phyloP scores from a whole-genome alignment of 345 rosid species.

The Corchorus capsularis region DNA sequence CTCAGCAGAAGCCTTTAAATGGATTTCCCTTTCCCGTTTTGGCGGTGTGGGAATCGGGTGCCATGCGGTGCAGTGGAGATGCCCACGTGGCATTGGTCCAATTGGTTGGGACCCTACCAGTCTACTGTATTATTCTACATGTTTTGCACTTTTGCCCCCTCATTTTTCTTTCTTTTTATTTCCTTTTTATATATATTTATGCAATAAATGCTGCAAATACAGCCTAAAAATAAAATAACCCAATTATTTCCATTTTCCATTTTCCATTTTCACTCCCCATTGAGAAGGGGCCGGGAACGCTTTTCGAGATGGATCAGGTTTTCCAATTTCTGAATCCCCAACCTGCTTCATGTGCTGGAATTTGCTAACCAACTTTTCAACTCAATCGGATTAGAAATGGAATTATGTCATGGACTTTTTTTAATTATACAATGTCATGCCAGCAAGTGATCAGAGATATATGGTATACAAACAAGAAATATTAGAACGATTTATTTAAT shows the following conservation, averaged over 20 bases:
- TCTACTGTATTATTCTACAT: constrained; percentile 16
- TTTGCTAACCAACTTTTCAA: constrained; percentile 14
- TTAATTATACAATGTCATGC: no score
- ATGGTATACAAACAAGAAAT: no score
- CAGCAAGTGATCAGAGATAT: no score
- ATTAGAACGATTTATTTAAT: no score
- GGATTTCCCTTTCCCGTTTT: constrained; percentile 9
- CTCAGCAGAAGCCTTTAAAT: constrained; percentile 39
- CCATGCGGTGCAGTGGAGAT: constrained; percentile 20
- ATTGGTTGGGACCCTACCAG: neutral
- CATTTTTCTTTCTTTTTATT: no score
- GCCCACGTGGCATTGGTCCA: constrained; percentile 17
- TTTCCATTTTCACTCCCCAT: neutral
- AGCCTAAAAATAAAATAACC: neutral
- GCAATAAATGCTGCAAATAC: constrained; percentile 2
- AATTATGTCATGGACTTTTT: no score
- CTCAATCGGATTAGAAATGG: no score
- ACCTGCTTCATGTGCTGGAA: constrained; percentile 42
- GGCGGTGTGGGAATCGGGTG: constrained; percentile 17
- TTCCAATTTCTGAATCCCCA: constrained; percentile 2
- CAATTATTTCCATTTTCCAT: no score
- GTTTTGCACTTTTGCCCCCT: constrained; percentile 19
- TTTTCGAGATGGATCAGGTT: constrained; percentile 61
- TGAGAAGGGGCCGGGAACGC: constrained; percentile 42
- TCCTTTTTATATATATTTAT: neutral